Base-by-base conservation (phyloP, 140 eudicot species). In the Ambrosia hybrid region DNA sequence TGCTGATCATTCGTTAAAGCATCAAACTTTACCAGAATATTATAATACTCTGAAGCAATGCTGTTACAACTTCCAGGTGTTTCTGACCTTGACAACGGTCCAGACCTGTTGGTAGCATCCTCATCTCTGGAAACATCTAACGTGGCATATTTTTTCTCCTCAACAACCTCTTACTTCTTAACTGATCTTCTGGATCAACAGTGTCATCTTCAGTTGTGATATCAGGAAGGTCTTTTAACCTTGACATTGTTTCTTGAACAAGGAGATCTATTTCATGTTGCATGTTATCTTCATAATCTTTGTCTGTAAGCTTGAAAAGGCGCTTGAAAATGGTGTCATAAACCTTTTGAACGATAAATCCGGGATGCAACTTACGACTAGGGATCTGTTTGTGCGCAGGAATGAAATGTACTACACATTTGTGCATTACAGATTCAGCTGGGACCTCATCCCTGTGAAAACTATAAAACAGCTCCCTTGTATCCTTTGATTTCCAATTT, bases 371-470 rank as follows among this genome's bases (percentile, higher is more conserved):
- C 69, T 90, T 90, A 39, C 97, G 90, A 34, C 56, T 77, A 6
- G 99, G 99, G 46, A 90, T 89, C 85, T 88, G 91, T 84, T 94
- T 94, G 81, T 94, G 70, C 10, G 78, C 67, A 26, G 99, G 99
- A 38, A 94, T 91, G 53, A 94, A 94, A 75, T 94, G 97, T 12
- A 88, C 97, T 51, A 90, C 90, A 65, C 99, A 94, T 82, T 94
- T 94, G 87, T 94, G 99, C 99, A 94, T 90, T 65, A 94, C 95
- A 56, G 96, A 90, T 68, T 94, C 99, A 10, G 99, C 99, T 9
- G 99, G 97, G 16, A 94, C 88, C 63, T 90, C 97, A 76, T 94
- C 99, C 51, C 92, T 88, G 73, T 90, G 99, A 71, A 94, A 94
- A 81, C 99, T 94, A 33, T 94, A 94, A 65, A 94, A 94, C 10